Evolutionary conservation across 352 stramenopile genomes (phyloP), one percentile per base, ranked within the genome.

Genomic region (Aphanomyces astaci): DNA sequence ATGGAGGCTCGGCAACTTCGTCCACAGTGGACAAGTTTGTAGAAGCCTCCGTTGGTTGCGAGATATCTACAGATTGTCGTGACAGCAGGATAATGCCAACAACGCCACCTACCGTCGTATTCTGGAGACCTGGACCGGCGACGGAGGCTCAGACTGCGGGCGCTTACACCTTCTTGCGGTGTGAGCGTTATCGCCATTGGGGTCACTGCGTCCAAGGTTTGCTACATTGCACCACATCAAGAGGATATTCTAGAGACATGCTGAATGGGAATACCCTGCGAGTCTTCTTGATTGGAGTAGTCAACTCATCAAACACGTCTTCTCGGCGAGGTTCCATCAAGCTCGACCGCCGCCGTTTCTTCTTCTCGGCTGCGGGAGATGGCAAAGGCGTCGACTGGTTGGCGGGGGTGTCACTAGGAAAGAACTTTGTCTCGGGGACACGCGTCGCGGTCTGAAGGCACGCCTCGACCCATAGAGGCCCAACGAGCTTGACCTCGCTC

Each of bases 391-490:
- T 59, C 13, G 19, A 22, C 22, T 53, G 9, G 25, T 30, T 39
- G 7, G 25, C 30, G 4, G 51, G 10, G 9, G 51, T 24, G 11
- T 65, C 56, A 28, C 90, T 76, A 2, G 86, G 86, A 60, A 94
- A 94, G 57, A 88, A 94, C 31, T 77, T 73, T 15, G 73, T 77
- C 72, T 94, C 86, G 33, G 80, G 77, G 77, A 91, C 84, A 24
- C 69, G 72, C 68, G 78, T 73, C 59, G 90, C 86, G 63, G 81
- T 88, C 62, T 86, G 78, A 40, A 85, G 86, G 66, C 86, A 94
- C 7, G 80, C 82, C 51, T 94, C 89, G 9, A 94, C 86, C 86
- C 86, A 94, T 19, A 92, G 73, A 66, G 89, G 83, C 17, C 82
- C 88, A n/a, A 92, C 86, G 40, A 94, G 87, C 33, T 90, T 77